Conservation (phyloP, 139 green algal species). For the Chlamydomonas eustigma region DNA sequence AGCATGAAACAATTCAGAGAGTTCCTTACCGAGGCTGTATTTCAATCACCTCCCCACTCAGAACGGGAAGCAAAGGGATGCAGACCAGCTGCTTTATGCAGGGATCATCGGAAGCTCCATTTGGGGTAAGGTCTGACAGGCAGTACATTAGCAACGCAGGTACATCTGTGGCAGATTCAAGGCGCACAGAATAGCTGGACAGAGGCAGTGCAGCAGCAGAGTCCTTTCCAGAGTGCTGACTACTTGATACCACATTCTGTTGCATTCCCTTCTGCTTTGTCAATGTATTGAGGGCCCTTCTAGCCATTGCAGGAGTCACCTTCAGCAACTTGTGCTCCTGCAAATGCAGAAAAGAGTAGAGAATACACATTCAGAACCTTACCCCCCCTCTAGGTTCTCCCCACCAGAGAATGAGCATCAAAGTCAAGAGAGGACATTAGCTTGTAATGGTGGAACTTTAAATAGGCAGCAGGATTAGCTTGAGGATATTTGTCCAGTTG, state of each 20-base stretch:
- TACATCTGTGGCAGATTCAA: conserved; percentile 15
- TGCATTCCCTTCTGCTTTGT: too few species aligned
- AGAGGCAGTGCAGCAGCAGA: too few species aligned
- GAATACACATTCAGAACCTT: not conserved
- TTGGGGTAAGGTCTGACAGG: conserved; percentile 35
- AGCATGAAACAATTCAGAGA: not conserved
- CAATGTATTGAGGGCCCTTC: not conserved
- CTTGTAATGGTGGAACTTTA: too few species aligned
- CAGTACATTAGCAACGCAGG: conserved; percentile 52
- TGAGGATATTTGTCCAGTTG: too few species aligned
- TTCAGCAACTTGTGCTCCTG: not conserved
- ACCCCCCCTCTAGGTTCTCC: not conserved
- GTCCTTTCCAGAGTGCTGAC: too few species aligned
- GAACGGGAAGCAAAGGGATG: conserved; percentile 52
- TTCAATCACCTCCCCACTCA: conserved; percentile 25
- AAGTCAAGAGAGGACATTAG: too few species aligned
- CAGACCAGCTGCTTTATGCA: conserved; percentile 31
- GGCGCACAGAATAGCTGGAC: not conserved
- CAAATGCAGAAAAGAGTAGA: not conserved
- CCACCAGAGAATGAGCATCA: too few species aligned
- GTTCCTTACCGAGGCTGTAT: conserved; percentile 3
- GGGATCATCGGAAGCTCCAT: not conserved
- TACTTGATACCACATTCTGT: too few species aligned
- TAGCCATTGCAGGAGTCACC: not conserved
- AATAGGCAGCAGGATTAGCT: too few species aligned